phyloP scores from a whole-genome alignment of 805 yeast species.

The Candida orba region DNA sequence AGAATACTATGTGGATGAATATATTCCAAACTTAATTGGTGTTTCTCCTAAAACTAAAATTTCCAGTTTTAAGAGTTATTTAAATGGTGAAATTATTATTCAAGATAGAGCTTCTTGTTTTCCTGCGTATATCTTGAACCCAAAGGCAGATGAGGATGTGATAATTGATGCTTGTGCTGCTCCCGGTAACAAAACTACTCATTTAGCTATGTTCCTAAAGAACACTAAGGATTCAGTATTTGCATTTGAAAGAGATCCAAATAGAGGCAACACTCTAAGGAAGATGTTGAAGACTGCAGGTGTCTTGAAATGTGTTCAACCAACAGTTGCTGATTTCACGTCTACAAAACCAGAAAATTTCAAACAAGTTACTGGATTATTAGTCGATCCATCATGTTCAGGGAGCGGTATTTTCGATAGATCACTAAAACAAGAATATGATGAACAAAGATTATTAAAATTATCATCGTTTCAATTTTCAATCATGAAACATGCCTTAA shows the following conservation, averaged over 20 bases:
- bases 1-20: slow-evolving; percentile 62
- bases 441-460: slow-evolving; percentile 53
- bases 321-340: slow-evolving; percentile 47
- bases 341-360: slow-evolving; percentile 43
- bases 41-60: slow-evolving; percentile 70
- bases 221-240: slow-evolving; percentile 37
- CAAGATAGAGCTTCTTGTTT: slow-evolving; percentile 97
- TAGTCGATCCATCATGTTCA: slow-evolving; percentile 96
- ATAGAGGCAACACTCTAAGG: slow-evolving; percentile 60
- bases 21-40: slow-evolving; percentile 73
- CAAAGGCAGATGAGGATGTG: slow-evolving; percentile 43
- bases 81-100: slow-evolving; percentile 72
- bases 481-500: slow-evolving; percentile 82
- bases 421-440: slow-evolving; percentile 36
- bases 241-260: slow-evolving; percentile 84
- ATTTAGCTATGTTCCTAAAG: slow-evolving; percentile 61
- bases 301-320: slow-evolving; percentile 35
- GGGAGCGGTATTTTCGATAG: slow-evolving; percentile 96
- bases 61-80: slow-evolving; percentile 61
- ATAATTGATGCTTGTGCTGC: slow-evolving; percentile 96
- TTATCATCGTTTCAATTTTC: slow-evolving; percentile 82
- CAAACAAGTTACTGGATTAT: slow-evolving; percentile 63
- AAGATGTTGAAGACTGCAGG: slow-evolving; percentile 81
- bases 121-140: slow-evolving; percentile 79
- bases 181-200: slow-evolving; percentile 97